Conservation (phyloP, 1,139 yeast genomes). For the Sugiyamaella neomexicana region DNA sequence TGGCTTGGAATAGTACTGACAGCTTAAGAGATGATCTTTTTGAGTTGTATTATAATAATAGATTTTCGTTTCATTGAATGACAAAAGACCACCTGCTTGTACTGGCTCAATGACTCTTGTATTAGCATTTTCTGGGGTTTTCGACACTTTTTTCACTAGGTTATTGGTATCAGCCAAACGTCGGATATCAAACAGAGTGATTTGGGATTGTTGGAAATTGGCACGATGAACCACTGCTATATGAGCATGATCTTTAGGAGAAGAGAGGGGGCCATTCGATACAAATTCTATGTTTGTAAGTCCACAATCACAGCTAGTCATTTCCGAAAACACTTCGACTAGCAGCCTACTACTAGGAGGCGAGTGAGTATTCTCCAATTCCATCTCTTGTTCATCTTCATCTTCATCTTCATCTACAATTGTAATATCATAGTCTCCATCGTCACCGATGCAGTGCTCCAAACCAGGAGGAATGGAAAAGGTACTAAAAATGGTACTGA, state of each 20-base stretch:
- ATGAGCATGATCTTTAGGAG: not conserved
- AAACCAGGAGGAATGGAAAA: not conserved
- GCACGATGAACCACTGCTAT: not conserved
- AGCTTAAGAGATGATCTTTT: not conserved
- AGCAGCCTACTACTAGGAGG: not conserved
- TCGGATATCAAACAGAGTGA: not conserved
- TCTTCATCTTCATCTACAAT: not conserved
- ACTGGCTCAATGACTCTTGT: not conserved
- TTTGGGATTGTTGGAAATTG: not conserved
- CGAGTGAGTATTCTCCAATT: not conserved
- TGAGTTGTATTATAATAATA: conserved; percentile 1
- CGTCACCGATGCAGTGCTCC: not conserved
- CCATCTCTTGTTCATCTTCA: not conserved
- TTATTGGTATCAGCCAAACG: conserved; percentile 1
- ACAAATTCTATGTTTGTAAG: not conserved
- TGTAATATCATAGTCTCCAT: not conserved
- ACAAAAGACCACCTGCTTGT: not conserved
- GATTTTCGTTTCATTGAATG: conserved; percentile 2
- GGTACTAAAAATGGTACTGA: no score
- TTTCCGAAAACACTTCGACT: conserved; percentile 4
- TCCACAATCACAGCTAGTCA: not conserved
- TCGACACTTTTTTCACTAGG: not conserved
- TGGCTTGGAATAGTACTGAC: not conserved
- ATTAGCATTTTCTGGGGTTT: not conserved
- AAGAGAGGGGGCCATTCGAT: not conserved